These are phyloP conservation scores for Colletotrichum tofieldiae DNA, from an alignment of 2,329 filamentous ascomycete genomes.

Conservation along the genomic window DNA sequence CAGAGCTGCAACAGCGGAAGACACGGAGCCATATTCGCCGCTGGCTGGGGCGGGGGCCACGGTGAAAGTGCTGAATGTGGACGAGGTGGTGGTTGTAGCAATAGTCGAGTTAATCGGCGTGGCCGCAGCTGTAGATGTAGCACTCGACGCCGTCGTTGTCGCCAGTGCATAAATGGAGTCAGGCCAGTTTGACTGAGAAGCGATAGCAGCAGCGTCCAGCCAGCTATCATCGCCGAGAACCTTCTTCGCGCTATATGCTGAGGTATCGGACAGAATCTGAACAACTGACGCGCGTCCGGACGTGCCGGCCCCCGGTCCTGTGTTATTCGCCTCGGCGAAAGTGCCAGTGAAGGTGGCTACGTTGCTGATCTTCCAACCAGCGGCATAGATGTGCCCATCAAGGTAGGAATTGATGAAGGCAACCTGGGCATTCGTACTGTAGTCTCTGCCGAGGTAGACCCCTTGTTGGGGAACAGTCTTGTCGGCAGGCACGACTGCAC, in stretches of 20 bases:
- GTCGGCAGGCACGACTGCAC: slow-evolving; percentile 37
- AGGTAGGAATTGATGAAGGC: slow-evolving; percentile 51
- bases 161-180: not conserved
- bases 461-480: slow-evolving; percentile 44
- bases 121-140: not conserved
- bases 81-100: too few species aligned
- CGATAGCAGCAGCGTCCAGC: slow-evolving; percentile 51
- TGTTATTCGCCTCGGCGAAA: slow-evolving; percentile 53
- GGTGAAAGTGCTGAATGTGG: too few species aligned
- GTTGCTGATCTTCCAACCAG: slow-evolving; percentile 48
- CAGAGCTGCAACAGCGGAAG: slow-evolving; percentile 60
- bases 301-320: slow-evolving; percentile 49
- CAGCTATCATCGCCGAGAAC: slow-evolving; percentile 51
- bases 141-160: not conserved
- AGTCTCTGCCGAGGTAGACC: slow-evolving; percentile 51
- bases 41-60: slow-evolving; percentile 52
- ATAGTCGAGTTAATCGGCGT: not conserved
- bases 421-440: slow-evolving; percentile 46
- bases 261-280: slow-evolving; percentile 44
- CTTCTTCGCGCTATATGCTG: slow-evolving; percentile 43
- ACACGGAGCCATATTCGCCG: slow-evolving; percentile 58
- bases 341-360: slow-evolving; percentile 48
- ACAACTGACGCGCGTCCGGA: slow-evolving; percentile 46
- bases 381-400: slow-evolving; percentile 48
- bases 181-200: slow-evolving; percentile 49